Conservation (phyloP, 768 basidiomycete genomes). For the Mycena amicta region DNA sequence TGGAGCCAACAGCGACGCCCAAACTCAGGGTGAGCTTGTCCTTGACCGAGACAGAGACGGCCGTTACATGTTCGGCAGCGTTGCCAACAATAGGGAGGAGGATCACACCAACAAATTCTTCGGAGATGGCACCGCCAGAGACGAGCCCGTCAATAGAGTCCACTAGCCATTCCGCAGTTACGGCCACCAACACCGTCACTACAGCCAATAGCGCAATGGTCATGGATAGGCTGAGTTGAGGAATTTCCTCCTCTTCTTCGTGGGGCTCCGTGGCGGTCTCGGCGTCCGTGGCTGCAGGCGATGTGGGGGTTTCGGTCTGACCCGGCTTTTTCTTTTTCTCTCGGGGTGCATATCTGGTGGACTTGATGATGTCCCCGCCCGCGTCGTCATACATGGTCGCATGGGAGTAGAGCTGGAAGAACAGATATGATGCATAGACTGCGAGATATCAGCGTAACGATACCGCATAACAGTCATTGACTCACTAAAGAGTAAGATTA, state of each 20-base stretch:
- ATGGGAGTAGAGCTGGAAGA: constrained; percentile 81
- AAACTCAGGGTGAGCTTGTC: constrained; percentile 86
- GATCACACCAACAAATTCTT: constrained; percentile 83
- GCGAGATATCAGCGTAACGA: constrained; percentile 38
- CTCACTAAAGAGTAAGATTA: constrained; percentile 78
- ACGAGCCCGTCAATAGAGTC: constrained; percentile 82
- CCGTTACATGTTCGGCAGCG: constrained; percentile 90
- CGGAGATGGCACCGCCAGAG: constrained; percentile 52
- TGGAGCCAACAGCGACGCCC: constrained; percentile 87
- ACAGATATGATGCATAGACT: constrained; percentile 79
- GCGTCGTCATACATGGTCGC: constrained; percentile 65
- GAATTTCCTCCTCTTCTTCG: constrained; percentile 49
- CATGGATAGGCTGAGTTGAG: constrained; percentile 56
- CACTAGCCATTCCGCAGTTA: constrained; percentile 76
- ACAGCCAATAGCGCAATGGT: constrained; percentile 54
- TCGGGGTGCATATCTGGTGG: constrained; percentile 36
- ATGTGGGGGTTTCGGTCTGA: constrained; percentile 19
- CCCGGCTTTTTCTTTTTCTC: constrained; percentile 33
- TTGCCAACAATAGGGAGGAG: constrained; percentile 92
- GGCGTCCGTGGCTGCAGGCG: constrained; percentile 7
- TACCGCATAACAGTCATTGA: too few relatives aligned
- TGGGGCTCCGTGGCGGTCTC: constrained; percentile 24
- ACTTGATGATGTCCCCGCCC: constrained; percentile 35
- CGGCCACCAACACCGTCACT: constrained; percentile 65
- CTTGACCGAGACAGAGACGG: constrained; percentile 89